A percentile compares a stretch with the other conserved stretches of the same genome.
phyloP scores from a whole-genome alignment of 2,329 filamentous ascomycete genomes.

The Phyllosticta paracitricarpa region DNA sequence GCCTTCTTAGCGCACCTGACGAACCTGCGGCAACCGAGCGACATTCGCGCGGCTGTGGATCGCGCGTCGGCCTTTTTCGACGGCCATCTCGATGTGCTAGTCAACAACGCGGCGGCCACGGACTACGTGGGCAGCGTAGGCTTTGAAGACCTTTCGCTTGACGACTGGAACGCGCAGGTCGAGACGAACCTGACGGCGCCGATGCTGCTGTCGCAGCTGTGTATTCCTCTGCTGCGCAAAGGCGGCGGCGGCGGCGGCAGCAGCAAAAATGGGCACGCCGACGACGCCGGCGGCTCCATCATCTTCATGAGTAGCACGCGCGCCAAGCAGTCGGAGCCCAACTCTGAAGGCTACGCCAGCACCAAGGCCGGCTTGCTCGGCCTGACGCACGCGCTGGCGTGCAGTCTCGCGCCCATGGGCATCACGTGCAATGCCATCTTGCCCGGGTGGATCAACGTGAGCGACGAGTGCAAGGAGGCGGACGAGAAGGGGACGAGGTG shows the following conservation, averaged over 20 bases:
- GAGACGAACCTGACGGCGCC: constrained; percentile 25
- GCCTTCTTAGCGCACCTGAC: constrained; percentile 6
- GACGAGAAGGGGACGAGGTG: constrained; percentile 33
- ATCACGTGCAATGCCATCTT: constrained; percentile 41
- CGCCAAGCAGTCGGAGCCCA: constrained; percentile 38
- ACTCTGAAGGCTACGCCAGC: constrained; percentile 42
- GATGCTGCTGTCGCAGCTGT: constrained; percentile 23
- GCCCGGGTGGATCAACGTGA: constrained; percentile 44
- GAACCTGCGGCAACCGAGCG: constrained; percentile 20
- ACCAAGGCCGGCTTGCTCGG: constrained; percentile 43
- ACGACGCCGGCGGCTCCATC: constrained; percentile 17
- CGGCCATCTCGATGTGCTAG: constrained; percentile 23
- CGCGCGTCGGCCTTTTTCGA: constrained; percentile 28
- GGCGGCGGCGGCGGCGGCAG: neutral
- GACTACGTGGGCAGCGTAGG: constrained; percentile 18
- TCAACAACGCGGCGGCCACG: constrained; percentile 27
- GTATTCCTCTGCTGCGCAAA: constrained; percentile 21
- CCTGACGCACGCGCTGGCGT: constrained; percentile 39
- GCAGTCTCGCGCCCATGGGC: constrained; percentile 33
- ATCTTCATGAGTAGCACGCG: constrained; percentile 43
- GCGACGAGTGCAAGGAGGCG: constrained; percentile 31
- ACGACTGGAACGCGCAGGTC: constrained; percentile 25
- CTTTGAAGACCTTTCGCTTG: constrained; percentile 19
- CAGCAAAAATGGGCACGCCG: neutral
- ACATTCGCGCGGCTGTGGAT: constrained; percentile 28